phyloP scores from a whole-genome alignment of 2,329 filamentous ascomycete genomes.

The Fusarium coffeatum region DNA sequence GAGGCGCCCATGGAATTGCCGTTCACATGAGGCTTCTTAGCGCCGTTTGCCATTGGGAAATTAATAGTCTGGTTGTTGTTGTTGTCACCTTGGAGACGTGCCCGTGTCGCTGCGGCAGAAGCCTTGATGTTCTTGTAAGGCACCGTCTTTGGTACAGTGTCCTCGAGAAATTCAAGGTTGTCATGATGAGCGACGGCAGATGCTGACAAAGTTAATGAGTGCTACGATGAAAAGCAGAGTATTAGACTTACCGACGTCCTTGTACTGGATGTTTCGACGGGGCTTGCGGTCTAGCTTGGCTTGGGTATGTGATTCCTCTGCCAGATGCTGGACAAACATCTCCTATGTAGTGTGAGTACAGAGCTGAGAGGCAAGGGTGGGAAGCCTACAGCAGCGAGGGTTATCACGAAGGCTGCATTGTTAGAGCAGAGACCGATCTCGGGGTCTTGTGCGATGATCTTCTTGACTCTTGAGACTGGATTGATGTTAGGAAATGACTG shows the following conservation, averaged over 20 bases:
- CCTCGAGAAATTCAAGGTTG: slow-evolving; percentile 93
- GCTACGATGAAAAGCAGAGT: neutral
- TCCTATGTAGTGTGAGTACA: slow-evolving; percentile 66
- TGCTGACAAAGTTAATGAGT: slow-evolving; percentile 61
- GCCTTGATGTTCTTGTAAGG: slow-evolving; percentile 84
- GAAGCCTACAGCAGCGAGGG: slow-evolving; percentile 80
- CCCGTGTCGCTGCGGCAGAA: slow-evolving; percentile 62
- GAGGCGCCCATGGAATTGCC: slow-evolving; percentile 43
- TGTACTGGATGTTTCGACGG: slow-evolving; percentile 93
- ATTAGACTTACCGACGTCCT: slow-evolving; percentile 77
- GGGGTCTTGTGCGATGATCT: slow-evolving; percentile 89
- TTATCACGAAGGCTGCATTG: slow-evolving; percentile 93
- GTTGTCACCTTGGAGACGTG: slow-evolving; percentile 57
- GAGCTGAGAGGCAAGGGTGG: neutral
- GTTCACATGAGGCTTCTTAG: slow-evolving; percentile 48
- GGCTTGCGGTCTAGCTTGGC: slow-evolving; percentile 93
- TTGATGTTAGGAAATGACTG: slow-evolving; percentile 2
- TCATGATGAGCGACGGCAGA: slow-evolving; percentile 88
- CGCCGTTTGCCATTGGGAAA: slow-evolving; percentile 43
- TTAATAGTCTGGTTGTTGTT: slow-evolving; percentile 45
- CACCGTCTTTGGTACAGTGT: slow-evolving; percentile 88
- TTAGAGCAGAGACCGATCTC: slow-evolving; percentile 90
- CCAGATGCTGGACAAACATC: slow-evolving; percentile 94
- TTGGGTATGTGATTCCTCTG: slow-evolving; percentile 85
- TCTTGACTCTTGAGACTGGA: slow-evolving; percentile 92